phyloP scores from a whole-genome alignment of 75 land plant genomes.

The Pinus albicaulis region DNA sequence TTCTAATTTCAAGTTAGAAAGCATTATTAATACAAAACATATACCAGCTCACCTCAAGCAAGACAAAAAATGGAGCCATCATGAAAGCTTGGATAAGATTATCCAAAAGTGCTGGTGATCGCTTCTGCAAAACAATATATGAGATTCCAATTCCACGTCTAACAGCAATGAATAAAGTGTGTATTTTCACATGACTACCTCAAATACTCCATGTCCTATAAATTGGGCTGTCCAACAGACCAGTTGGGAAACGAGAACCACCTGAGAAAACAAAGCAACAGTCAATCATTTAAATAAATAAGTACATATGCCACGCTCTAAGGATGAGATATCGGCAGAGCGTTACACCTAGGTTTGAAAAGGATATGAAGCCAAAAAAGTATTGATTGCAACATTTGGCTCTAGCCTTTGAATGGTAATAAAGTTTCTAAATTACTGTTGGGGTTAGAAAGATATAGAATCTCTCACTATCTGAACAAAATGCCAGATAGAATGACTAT shows the following conservation, averaged over 20 bases:
- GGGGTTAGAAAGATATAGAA: background rate
- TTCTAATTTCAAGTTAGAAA: background rate
- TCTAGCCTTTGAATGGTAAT: background rate
- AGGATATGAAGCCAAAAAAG: background rate
- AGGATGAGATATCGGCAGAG: background rate
- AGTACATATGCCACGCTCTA: background rate
- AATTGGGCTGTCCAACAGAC: constrained; percentile 93
- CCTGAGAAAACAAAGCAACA: constrained; percentile 30
- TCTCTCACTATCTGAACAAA: background rate
- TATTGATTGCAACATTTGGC: background rate
- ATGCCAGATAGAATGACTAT: background rate
- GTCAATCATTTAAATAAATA: constrained; percentile 3
- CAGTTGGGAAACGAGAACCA: constrained; percentile 65
- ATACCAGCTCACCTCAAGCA: constrained; percentile 70
- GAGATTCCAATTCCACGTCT: background rate
- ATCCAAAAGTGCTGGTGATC: constrained; percentile 97
- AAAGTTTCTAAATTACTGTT: background rate
- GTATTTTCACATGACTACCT: constrained; percentile 35
- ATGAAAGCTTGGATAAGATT: constrained; percentile 89
- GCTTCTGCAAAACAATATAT: constrained; percentile 45
- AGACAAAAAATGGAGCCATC: constrained; percentile 98
- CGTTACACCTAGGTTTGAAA: background rate
- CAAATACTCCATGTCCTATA: constrained; percentile 91
- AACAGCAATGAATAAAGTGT: constrained; percentile 3
- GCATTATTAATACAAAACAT: background rate